Evolutionary conservation across 2,329 filamentous ascomycete species (phyloP), one percentile per base, ranked within the genome.

Genomic region (Trichoderma gracile): DNA sequence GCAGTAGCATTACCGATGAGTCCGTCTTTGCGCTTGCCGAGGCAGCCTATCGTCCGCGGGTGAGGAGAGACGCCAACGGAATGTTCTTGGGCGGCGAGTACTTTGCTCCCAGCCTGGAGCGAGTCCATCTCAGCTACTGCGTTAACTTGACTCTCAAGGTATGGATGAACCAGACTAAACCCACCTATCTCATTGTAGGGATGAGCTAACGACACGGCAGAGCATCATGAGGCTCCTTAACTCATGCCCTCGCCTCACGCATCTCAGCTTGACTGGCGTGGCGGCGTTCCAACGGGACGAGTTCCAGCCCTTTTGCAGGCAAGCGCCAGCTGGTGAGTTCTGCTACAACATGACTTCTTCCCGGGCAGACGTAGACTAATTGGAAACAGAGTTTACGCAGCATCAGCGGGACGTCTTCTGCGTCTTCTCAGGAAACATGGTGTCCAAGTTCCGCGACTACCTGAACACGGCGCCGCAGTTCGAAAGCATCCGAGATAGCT

Each of bases 61-160:
- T 80, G 19, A 79, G 82, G 23, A 78, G 81, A 64, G 83, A 84
- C 66, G 75, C 77, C 58, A 79, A 76, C 12, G 82, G 80, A 9
- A 79, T 79, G 71, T 77, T 75, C 64, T 76, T 79, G 66, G 80
- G 75, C 54, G 82, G 80, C 70, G 86, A 83, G 70, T 85, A 80
- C 68, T 86, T 80, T 60, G 81, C 81, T 65, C 81, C 82, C 21
- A 93, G 90, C 71, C 80, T 99, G 27, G 95, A 99, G 79, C 86
- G 95, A 70, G 95, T 99, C 10, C 95, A 99, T 80, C 83, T 99
- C 45, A 97, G 93, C 76, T 98, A 99, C 75, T 99, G 95, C 78
- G 87, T 91, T 46, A 89, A 91, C 68, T 78, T 99, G 59, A 95
- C 90, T 1, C 82, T 97, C 57, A 85, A 86, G 76, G 93, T 95